Evolutionary conservation across 345 rosid species (phyloP), one percentile per base, ranked within the genome.

Genomic region (Moricandia moricandioides): DNA sequence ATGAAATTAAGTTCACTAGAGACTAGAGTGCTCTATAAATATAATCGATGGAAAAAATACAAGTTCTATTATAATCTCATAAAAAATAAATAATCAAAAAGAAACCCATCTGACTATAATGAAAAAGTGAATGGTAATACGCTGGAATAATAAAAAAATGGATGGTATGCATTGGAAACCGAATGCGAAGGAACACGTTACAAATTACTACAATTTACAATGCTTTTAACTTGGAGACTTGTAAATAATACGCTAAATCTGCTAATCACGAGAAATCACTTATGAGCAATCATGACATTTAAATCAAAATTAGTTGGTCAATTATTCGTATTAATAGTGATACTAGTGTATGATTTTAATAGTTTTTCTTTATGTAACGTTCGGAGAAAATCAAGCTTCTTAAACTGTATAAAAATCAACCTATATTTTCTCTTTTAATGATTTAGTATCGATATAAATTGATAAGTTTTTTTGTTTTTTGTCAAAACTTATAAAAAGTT

Each of bases 241-340:
- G 69, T 65, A 66, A 51, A 35, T 72, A 71, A 66, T 71, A 5
- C 58, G 68, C 54, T 78, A 34, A 59, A 49, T 47, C 12, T 65
- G 81, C 49, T 78, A 59, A 72, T 78, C 73, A 72, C 77, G 77
- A 78, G 62, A 59, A 58, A 71, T 57, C 69, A 72, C 69, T 78
- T 60, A 67, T 30, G 73, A 37, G 65, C 58, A 78, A 71, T 71
- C 68, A 78, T 71, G 73, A 67, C 69, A 47, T 13, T 49, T 71
- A 27, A 49, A 58, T 49, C 31, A 49, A 18, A 52, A 61, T 72
- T 61, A 72, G 29, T 61, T 78, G 52, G 57, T 66, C 73, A 58
- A 72, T 78, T 57, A 71, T 66, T 65, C 56, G 13, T 47, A 45
- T 43, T 65, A 4, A 16, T 57, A 65, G 56, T 43, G 34, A 35